phyloP scores from a whole-genome alignment of 2,329 filamentous ascomycete species.

The Huntiella abstrusa region DNA sequence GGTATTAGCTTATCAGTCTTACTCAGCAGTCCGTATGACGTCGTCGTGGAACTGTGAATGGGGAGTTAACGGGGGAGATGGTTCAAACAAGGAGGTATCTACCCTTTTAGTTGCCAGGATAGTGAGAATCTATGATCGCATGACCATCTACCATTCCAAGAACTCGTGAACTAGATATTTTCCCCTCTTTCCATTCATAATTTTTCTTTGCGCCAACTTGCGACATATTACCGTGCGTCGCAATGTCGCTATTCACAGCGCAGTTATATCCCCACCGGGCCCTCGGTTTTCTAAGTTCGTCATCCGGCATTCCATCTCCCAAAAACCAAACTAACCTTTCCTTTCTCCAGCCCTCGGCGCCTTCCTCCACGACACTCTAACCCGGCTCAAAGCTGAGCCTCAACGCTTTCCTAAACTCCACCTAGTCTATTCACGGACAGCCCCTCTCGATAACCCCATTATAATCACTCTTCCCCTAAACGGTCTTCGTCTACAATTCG shows the following conservation, averaged over 20 bases:
- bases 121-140: too few relatives aligned
- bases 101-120: too few relatives aligned
- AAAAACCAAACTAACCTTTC: not conserved
- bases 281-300: slow-evolving; percentile 38
- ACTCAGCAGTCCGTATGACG: slow-evolving; percentile 10
- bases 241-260: slow-evolving; percentile 34
- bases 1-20: not conserved
- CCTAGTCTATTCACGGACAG: slow-evolving; percentile 55
- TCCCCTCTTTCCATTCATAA: not conserved
- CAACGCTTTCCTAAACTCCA: slow-evolving; percentile 68
- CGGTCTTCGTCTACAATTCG: slow-evolving; percentile 77
- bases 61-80: not conserved
- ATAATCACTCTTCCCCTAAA: slow-evolving; percentile 63
- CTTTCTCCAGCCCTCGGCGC: slow-evolving; percentile 54
- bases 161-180: not conserved
- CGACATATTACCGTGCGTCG: not conserved
- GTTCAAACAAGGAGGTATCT: not conserved
- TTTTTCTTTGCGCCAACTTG: not conserved
- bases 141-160: too few relatives aligned
- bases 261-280: slow-evolving; percentile 49
- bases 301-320: not conserved
- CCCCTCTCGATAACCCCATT: slow-evolving; percentile 58
- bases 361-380: slow-evolving; percentile 77
- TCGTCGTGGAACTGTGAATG: not conserved
- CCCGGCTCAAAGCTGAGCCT: slow-evolving; percentile 72